Evolutionary conservation across 768 basidiomycete genomes (phyloP), one percentile per base, ranked within the genome.

Genomic region (Porphyrellus cyaneotinctus): DNA sequence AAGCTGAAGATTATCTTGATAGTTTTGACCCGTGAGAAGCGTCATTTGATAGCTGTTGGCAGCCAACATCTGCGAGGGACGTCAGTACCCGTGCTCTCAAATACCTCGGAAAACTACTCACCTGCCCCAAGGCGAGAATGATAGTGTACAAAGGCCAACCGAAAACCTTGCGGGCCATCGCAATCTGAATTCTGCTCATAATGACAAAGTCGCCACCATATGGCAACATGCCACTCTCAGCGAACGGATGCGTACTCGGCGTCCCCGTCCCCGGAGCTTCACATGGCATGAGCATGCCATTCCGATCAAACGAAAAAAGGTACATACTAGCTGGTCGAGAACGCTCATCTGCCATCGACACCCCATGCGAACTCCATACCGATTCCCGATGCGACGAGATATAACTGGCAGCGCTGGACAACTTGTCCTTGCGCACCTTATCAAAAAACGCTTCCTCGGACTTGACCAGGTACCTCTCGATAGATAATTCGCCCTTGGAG

Each of bases 1-100:
- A 10, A 95, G 79, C 62, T 94, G 89, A 23, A 90, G 56, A 59
- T 87, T 77, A 56, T 84, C 79, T 67, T 91, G 83, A 72, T 84
- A 91, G 60, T 91, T 93, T 61, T 86, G 83, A 47, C 94, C 94
- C 18, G 88, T 87, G 18, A 95, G 77, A 32, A 97, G 73, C 17
- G 92, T 95, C 64, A 95, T 88, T 72, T 97, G 94, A 82, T 95
- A 97, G 64, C 92, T 95, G 28, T 91, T 92, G 4, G 91, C 91
- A 51, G 87, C 84, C 57, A 93, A 71, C 87, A 93, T 91, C 81
- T 87, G 23, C 14, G 32, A 53, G 37, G 23, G 23, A 18, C 30
- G 32, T 62, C 32, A 58, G 52, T 20, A 47, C 33, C 39, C 13
- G 24, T 12, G 30, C 31, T 28, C 23, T 12, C 17, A 49, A 47